Evolutionary conservation across 257 asterid genomes (phyloP), one percentile per base, ranked within the genome.

Genomic region (Ajuga chamaepitys): DNA sequence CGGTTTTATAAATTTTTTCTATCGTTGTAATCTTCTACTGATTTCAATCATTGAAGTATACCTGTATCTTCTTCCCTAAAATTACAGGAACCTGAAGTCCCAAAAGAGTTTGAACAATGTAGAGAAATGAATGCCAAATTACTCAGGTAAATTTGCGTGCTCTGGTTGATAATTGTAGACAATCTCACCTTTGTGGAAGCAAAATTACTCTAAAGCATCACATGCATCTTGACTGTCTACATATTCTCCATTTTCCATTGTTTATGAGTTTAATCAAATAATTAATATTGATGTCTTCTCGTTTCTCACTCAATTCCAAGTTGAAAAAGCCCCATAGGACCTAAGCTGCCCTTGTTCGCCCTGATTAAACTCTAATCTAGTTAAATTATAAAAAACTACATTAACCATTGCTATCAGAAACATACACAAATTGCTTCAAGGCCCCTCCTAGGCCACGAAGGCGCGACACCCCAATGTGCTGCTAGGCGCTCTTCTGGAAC

Each of bases 51-150:
- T 59, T 18, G 20, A 65, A 72, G 37, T 58, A 45, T 48, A 38
- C n/a, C 40, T 47, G 21, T 47, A 26, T 17, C 16, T 68, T 17
- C 16, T 68, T 67, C 17, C 61, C 67, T 44, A 2, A 58, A 66
- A 67, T 9, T 74, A 46, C 83, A 86, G 95, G 90, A 80, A 38
- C 64, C 54, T 22, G 59, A 54, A 28, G 58, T 65, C 66, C 72
- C 74, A 51, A 61, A 74, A 70, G 88, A 83, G 67, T 65, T 83
- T 14, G 71, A 76, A 58, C 68, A 56, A 24, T 75, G 78, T 68
- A 84, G 70, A 70, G 68, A 72, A 47, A 68, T 72, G 83, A 82
- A 83, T 70, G 68, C 84, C 47, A 68, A 75, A 55, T 73, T 80
- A 62, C 78, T 78, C 75, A 76, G 95, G 84, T 78, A 62, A 74